phyloP scores from a whole-genome alignment of 257 asterid genomes.

The Salvia rosmarinus region DNA sequence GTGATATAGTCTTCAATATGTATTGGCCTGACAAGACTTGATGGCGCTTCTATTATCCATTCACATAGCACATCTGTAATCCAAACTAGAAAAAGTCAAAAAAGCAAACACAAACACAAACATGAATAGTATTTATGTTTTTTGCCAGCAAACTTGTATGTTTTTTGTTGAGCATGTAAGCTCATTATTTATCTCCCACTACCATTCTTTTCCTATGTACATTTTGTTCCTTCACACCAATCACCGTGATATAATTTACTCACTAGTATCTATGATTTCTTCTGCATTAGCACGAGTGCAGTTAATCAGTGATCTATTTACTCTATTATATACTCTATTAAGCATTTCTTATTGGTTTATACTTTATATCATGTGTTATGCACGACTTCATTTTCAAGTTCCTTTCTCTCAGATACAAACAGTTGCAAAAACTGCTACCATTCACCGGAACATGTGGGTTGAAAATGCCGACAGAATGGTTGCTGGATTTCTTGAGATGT shows the following conservation, averaged over 20 bases:
- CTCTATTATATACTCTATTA: not conserved
- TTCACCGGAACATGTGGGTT: conserved; percentile 65
- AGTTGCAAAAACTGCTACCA: conserved; percentile 69
- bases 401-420: conserved; percentile 59
- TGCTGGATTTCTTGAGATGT: conserved; percentile 80
- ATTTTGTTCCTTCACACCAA: not conserved
- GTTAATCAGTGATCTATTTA: too few relatives aligned
- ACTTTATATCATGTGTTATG: not conserved
- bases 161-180: not conserved
- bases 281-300: conserved; percentile 11
- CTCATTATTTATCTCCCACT: too few relatives aligned
- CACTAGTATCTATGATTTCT: not conserved
- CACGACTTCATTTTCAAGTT: not conserved
- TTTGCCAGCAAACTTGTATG: not conserved
- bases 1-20: too few relatives aligned
- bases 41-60: too few relatives aligned
- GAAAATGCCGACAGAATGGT: conserved; percentile 79
- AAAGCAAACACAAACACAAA: too few relatives aligned
- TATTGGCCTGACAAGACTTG: too few relatives aligned
- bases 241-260: not conserved
- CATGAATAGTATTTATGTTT: too few relatives aligned
- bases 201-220: not conserved
- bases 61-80: too few relatives aligned
- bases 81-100: too few relatives aligned
- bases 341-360: not conserved